phyloP scores from a whole-genome alignment of 2,329 filamentous ascomycete genomes.

The Bipolaris cookei region DNA sequence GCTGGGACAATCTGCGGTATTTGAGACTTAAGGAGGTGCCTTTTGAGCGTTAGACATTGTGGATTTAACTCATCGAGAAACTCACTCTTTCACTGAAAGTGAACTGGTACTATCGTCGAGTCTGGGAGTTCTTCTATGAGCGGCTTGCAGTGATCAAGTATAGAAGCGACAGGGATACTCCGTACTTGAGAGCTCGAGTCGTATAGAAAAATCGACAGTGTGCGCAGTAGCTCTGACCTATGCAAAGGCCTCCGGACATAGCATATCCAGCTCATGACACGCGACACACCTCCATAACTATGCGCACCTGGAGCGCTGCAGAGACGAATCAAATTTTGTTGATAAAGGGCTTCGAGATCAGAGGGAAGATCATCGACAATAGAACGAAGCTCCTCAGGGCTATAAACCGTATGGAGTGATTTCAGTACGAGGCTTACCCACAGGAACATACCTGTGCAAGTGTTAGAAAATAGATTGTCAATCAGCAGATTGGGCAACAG shows the following conservation, averaged over 20 bases:
- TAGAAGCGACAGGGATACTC: constrained; percentile 13
- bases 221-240: constrained; percentile 17
- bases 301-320: constrained; percentile 6
- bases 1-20: not conserved
- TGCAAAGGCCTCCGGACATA: constrained; percentile 17
- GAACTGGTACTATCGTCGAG: constrained; percentile 21
- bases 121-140: constrained; percentile 26
- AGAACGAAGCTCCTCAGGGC: constrained; percentile 5
- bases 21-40: not conserved
- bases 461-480: not conserved
- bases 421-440: constrained; percentile 9
- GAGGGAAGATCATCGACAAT: constrained; percentile 20
- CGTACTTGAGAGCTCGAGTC: constrained; percentile 6
- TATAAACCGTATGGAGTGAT: constrained; percentile 5
- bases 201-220: constrained; percentile 2
- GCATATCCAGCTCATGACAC: constrained; percentile 27
- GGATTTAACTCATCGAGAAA: not conserved
- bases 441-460: constrained; percentile 12
- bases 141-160: constrained; percentile 35
- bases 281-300: constrained; percentile 4
- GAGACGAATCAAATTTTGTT: constrained; percentile 12
- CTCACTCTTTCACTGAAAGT: constrained; percentile 31
- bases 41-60: not conserved
- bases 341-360: constrained; percentile 13
- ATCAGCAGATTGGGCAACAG: not conserved